Conservation (phyloP, 2,329 filamentous ascomycete genomes). For the Scedosporium boydii region DNA sequence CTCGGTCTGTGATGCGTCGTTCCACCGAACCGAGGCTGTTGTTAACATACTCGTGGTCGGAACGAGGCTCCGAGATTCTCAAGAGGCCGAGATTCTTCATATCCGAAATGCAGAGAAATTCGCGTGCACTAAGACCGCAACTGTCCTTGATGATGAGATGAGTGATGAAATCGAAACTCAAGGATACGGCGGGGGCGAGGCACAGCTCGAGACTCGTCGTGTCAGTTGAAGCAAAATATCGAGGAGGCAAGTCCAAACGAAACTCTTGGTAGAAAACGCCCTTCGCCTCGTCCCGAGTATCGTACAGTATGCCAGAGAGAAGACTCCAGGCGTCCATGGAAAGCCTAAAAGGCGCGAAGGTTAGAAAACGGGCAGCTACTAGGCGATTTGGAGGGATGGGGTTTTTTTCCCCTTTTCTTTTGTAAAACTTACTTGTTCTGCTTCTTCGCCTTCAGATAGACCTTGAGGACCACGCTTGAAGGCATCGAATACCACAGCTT, state of each 20-base stretch:
- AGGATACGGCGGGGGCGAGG: conserved; percentile 8
- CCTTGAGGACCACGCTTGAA: neutral
- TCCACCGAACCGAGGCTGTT: conserved; percentile 18
- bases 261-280: neutral
- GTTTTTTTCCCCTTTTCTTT: no score
- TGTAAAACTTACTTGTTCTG: neutral
- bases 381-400: neutral
- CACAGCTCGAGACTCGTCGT: neutral
- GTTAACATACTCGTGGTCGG: conserved; percentile 18
- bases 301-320: neutral
- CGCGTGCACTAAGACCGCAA: conserved; percentile 23
- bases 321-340: neutral
- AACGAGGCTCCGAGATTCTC: conserved; percentile 31
- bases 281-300: neutral
- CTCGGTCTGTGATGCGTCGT: conserved; percentile 30
- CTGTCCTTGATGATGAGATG: conserved; percentile 29
- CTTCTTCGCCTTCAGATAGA: neutral
- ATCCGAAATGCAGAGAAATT: conserved; percentile 29
- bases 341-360: neutral
- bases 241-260: neutral
- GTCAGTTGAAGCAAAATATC: neutral
- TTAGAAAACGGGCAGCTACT: neutral
- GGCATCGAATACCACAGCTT: neutral
- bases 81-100: conserved; percentile 38
- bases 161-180: conserved; percentile 27